Evolutionary conservation across 257 asterid genomes (phyloP).

Genomic region (Solanum dulcamara): DNA sequence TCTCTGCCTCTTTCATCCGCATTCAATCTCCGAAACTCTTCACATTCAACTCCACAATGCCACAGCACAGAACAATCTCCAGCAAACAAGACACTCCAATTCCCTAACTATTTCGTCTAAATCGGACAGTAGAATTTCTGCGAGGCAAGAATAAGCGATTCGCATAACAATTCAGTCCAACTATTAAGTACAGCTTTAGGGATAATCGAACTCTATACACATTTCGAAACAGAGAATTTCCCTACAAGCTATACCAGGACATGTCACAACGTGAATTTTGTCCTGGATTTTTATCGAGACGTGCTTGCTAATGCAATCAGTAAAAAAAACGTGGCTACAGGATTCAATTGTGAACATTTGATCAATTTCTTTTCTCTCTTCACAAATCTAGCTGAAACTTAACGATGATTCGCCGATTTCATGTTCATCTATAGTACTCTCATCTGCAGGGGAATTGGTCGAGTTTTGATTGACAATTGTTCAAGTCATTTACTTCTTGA

Average conservation of each 20-base stretch:
- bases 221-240: slow-evolving; percentile 12
- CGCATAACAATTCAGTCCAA: slow-evolving; percentile 37
- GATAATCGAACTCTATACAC: slow-evolving; percentile 13
- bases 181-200: neutral
- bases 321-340: slow-evolving; percentile 43
- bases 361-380: slow-evolving; percentile 18
- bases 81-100: slow-evolving; percentile 37
- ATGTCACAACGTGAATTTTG: slow-evolving; percentile 2
- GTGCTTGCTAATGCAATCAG: slow-evolving; percentile 33
- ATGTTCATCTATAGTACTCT: neutral
- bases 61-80: slow-evolving; percentile 43
- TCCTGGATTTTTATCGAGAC: slow-evolving; percentile 10
- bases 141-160: slow-evolving; percentile 15
- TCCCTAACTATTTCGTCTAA: slow-evolving; percentile 14
- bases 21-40: slow-evolving; percentile 13
- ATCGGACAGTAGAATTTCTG: slow-evolving; percentile 45
- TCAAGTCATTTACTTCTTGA: slow-evolving; percentile 27
- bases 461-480: neutral
- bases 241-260: slow-evolving; percentile 43
- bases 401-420: slow-evolving; percentile 9
- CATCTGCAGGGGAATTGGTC: neutral
- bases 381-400: slow-evolving; percentile 40
- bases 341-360: slow-evolving; percentile 13
- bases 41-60: slow-evolving; percentile 35
- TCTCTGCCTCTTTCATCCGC: slow-evolving; percentile 22